Evolutionary conservation across 1,284 basidiomycete species (phyloP), one percentile per base, ranked within the genome.

Genomic region (Vanrija sp.): DNA sequence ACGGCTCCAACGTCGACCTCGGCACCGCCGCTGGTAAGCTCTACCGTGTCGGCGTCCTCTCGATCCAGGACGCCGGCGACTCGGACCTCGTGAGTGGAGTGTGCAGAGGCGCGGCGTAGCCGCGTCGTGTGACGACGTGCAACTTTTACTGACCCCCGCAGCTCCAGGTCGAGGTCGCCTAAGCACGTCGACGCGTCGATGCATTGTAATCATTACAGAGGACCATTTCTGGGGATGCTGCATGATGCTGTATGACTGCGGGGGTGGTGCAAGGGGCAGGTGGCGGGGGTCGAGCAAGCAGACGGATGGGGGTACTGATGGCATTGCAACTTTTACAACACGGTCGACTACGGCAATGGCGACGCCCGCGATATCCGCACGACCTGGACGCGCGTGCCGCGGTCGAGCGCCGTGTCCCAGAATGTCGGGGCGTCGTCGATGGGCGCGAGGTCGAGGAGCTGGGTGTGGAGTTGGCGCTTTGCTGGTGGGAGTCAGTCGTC

Each of bases 11-110:
- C 78, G 92, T 94, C 71, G 90, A 95, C 57, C 87, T 99, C 65
- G 96, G 96, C 63, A 99, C 96, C 60, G 96, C 96, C 77, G 93
- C 96, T 63, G 96, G 96, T 79, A 96, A 95, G 81, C 86, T 98
- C 66, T 99, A 98, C 89, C 92, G 95, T 70, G 95, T 98, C 62
- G 95, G 95, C 83, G 90, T 97, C 75, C 95, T 98, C 90, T 94
- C 94, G 69, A 85, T 98, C 78, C 82, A 87, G 69, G 93, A 97
- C 81, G 89, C 88, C 68, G 96, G 95, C 78, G 95, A 98, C 83
- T 94, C 90, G 67, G 95, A 98, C 79, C 83, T 98, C 66, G 78
- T 82, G 68, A 75, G 72, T 73, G 18, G 14, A 19, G 22, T 15
- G 23, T 16, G 6, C 42, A 25, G 12, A 2, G 31, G 12, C 12